These are phyloP conservation scores for Puccinia polysora DNA, from an alignment of 1,284 basidiomycete genomes.

Conservation along the genomic window DNA sequence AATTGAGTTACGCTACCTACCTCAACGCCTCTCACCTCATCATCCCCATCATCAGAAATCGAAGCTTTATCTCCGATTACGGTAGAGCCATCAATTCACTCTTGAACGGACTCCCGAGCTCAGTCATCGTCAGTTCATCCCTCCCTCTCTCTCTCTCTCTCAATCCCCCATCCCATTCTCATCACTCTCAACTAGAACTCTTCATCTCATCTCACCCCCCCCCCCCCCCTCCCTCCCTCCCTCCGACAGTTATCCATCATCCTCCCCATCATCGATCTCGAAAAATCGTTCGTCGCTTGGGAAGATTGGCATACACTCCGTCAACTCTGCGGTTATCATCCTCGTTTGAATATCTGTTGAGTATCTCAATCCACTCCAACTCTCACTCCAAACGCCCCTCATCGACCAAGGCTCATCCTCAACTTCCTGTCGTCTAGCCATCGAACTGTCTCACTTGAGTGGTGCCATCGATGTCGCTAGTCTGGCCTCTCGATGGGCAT, in stretches of 20 bases:
- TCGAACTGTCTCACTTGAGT: conserved; percentile 76
- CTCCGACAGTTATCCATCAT: conserved; percentile 27
- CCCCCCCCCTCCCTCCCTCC: conserved; percentile 43
- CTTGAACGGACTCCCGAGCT: conserved; percentile 58
- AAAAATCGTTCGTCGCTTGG: conserved; percentile 62
- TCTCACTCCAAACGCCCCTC: background rate
- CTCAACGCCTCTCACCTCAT: conserved; percentile 78
- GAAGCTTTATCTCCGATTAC: conserved; percentile 79
- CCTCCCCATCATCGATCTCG: conserved; percentile 24
- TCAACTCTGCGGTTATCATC: conserved; percentile 78
- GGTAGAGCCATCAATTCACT: conserved; percentile 80
- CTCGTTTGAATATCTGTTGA: conserved; percentile 58
- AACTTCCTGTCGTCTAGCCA: conserved; percentile 58
- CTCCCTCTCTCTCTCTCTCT: background rate
- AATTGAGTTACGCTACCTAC: conserved; percentile 87
- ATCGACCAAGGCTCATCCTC: background rate
- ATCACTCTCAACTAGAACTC: conserved; percentile 48
- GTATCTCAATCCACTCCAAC: conserved; percentile 2
- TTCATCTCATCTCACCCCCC: no score
- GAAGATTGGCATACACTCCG: conserved; percentile 96
- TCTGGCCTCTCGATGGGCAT: conserved; percentile 76
- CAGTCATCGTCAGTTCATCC: conserved; percentile 45
- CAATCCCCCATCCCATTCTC: conserved; percentile 31
- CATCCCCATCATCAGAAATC: conserved; percentile 82
- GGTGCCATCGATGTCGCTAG: conserved; percentile 65